Evolutionary conservation across 2,329 filamentous ascomycete species (phyloP).

Genomic region (Cyanodermella asteris): DNA sequence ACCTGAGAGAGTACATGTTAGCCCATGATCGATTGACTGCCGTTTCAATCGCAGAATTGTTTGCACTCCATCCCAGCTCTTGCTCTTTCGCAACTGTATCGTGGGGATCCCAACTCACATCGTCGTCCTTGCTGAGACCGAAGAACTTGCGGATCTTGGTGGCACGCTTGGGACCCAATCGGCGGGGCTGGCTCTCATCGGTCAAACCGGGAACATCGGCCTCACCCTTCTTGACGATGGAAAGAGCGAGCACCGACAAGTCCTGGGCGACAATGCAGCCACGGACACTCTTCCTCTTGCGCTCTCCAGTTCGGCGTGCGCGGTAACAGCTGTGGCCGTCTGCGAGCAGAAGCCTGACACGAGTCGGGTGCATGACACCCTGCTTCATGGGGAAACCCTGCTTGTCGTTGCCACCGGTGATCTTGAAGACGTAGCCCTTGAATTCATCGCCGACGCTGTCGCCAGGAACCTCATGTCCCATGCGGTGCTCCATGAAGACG

Average conservation of each 20-base stretch:
- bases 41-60: not conserved
- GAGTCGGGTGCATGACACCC: conserved; percentile 95
- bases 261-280: conserved; percentile 97
- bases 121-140: conserved; percentile 99
- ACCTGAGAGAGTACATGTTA: conserved; percentile 33
- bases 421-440: conserved; percentile 99
- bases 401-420: conserved; percentile 99
- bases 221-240: conserved; percentile 96
- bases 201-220: conserved; percentile 84
- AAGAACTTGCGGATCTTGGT: conserved; percentile 99
- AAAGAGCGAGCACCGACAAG: conserved; percentile 80
- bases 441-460: conserved; percentile 97
- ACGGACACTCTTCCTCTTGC: conserved; percentile 97
- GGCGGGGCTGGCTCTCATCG: conserved; percentile 96
- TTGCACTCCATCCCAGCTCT: not conserved
- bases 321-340: conserved; percentile 99
- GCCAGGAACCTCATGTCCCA: conserved; percentile 53
- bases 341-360: conserved; percentile 89
- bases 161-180: conserved; percentile 96
- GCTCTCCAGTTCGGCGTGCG: conserved; percentile 89
- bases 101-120: conserved; percentile 55
- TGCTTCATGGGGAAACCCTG: conserved; percentile 99
- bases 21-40: not conserved
- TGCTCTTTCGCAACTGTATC: conserved; percentile 10
- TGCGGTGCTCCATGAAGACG: conserved; percentile 96